Evolutionary conservation across 495 filamentous ascomycete genomes (phyloP), one percentile per base, ranked within the genome.

Genomic region (Extremus antarcticus): DNA sequence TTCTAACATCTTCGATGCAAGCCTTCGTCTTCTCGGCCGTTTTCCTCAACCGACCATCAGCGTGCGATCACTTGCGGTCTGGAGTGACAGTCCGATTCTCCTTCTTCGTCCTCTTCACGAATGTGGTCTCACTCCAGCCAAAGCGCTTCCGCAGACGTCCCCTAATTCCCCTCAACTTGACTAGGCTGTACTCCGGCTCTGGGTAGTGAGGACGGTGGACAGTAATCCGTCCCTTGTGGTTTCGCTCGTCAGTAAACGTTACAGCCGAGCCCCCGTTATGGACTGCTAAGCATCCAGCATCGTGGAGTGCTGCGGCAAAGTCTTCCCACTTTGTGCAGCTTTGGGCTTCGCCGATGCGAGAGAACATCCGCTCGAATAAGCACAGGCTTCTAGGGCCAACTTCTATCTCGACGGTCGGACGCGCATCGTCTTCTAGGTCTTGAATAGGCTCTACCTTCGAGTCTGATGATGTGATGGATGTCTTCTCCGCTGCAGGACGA

Each of bases 101-200:
- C 24, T 47, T 10, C 53, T 38, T 55, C 9, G 10, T 20, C 25
- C 35, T 17, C 46, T 50, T 25, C 43, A 49, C 43, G 19, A 55
- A 55, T 9, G 16, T 25, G 38, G 23, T 35, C 24, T 17, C n/a
- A 2, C 25, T 24, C 47, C 49, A 57, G 8, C 39, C 38, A 52
- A 55, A 55, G 7, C 43, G 23, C 32, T 40, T 55, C 25, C 39
- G 22, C 53, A 55, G n/a, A 11, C 45, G 47, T 25, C 40, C 40
- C 10, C 41, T 45, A 16, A 24, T 35, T 2, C 4, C 43, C 25
- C 43, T 38, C 25, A 55, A 21, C 45, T 39, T 38, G 45, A 55
- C n/a, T 40, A 9, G 45, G 25, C 3, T 40, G 8, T 15, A 55
- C 32, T 9, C 11, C 39, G 2, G 53, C 17, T 2, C 50, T 32